Conservation (phyloP, 495 filamentous ascomycete genomes). For the Daldinia grandis region DNA sequence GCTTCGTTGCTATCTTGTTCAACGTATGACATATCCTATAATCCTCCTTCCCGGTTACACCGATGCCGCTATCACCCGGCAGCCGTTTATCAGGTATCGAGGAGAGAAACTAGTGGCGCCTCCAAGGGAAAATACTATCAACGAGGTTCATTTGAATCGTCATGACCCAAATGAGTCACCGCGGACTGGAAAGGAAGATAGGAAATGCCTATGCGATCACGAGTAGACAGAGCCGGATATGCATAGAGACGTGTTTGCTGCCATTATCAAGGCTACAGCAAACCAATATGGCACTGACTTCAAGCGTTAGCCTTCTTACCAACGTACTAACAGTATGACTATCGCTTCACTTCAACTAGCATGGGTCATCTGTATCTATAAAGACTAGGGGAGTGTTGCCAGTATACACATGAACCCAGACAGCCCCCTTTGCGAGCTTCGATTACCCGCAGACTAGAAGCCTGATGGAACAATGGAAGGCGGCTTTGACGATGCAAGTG, state of each 20-base stretch:
- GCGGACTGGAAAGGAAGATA: not conserved
- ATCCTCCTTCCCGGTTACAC: slow-evolving; percentile 19
- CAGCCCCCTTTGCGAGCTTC: slow-evolving; percentile 21
- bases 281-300: not conserved
- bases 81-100: not conserved
- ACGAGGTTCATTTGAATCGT: not conserved
- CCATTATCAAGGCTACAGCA: not conserved
- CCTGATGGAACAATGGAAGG: slow-evolving; percentile 36
- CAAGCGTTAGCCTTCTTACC: not conserved
- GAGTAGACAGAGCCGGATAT: not conserved
- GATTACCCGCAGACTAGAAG: slow-evolving; percentile 37
- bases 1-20: slow-evolving; percentile 20
- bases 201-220: not conserved
- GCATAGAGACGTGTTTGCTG: not conserved
- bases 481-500: slow-evolving; percentile 34
- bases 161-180: not conserved
- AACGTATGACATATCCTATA: slow-evolving; percentile 27
- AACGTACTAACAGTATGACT: not conserved
- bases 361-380: not conserved
- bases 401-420: slow-evolving; percentile 26
- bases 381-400: not conserved
- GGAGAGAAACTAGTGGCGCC: not conserved
- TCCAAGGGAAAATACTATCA: not conserved
- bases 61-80: slow-evolving; percentile 25
- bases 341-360: not conserved